These are phyloP conservation scores for Pochonia chlamydosporia DNA, from an alignment of 2,329 filamentous ascomycete genomes.

Conservation along the genomic window DNA sequence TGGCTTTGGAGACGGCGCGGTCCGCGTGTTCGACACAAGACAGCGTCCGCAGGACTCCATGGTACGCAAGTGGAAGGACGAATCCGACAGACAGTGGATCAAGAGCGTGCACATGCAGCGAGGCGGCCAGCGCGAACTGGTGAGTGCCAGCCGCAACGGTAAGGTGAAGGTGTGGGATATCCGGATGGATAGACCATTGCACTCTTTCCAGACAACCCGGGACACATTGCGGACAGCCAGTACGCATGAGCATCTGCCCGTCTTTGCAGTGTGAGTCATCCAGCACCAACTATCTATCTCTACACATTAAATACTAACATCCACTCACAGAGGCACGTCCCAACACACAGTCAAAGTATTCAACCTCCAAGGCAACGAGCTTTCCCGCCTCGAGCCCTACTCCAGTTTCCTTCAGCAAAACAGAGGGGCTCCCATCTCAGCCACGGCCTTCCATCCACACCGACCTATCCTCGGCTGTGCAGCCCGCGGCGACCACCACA, in stretches of 20 bases:
- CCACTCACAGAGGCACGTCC: constrained; percentile 66
- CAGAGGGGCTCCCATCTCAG: constrained; percentile 74
- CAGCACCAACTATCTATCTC: no score
- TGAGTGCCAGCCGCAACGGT: constrained; percentile 86
- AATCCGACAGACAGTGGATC: constrained; percentile 80
- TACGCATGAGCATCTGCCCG: constrained; percentile 92
- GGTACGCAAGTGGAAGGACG: constrained; percentile 96
- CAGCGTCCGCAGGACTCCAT: constrained; percentile 80
- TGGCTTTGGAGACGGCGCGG: constrained; percentile 90
- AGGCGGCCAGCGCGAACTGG: constrained; percentile 83
- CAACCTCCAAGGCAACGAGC: constrained; percentile 74
- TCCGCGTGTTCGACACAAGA: constrained; percentile 90
- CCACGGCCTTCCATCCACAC: constrained; percentile 93
- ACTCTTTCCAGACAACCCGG: constrained; percentile 67
- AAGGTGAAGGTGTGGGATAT: constrained; percentile 97
- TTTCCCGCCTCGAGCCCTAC: constrained; percentile 84
- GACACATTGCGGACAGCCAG: constrained; percentile 79
- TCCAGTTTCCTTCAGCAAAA: constrained; percentile 80
- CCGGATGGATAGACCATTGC: constrained; percentile 72
- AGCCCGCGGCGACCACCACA: constrained; percentile 78
- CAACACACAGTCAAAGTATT: constrained; percentile 86
- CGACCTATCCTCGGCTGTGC: constrained; percentile 85
- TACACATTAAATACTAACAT: constrained; percentile 13
- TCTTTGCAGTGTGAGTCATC: constrained; percentile 84
- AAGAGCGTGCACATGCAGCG: constrained; percentile 96